Conservation (phyloP, 176 grass and related monocot genomes). For the Carex cristatella region DNA sequence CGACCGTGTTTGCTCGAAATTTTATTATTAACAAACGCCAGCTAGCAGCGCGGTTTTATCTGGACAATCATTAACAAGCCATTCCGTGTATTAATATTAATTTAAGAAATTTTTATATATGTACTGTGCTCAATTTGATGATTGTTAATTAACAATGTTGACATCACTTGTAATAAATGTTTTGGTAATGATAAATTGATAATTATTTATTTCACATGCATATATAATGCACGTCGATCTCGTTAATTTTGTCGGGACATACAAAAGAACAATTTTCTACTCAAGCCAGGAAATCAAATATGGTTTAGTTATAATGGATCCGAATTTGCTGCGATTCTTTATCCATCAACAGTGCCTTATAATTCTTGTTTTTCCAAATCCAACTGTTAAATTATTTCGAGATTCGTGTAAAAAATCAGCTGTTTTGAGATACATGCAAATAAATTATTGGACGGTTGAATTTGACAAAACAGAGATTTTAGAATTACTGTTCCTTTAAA, state of each 20-base stretch:
- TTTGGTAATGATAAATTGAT: not conserved
- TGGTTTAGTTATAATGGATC: too few species aligned
- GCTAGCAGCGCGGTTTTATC: not conserved
- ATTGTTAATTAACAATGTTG: not conserved
- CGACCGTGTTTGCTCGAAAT: not conserved
- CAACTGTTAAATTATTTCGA: too few species aligned
- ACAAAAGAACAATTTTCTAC: not conserved
- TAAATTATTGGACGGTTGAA: too few species aligned
- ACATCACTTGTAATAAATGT: not conserved
- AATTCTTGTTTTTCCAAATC: too few species aligned
- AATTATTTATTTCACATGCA: not conserved
- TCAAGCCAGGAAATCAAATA: not conserved
- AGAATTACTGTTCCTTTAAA: too few species aligned
- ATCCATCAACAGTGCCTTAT: too few species aligned
- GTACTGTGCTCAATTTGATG: not conserved
- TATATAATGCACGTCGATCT: not conserved
- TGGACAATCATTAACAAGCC: not conserved
- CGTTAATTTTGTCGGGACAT: not conserved
- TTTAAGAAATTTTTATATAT: not conserved
- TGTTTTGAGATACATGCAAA: too few species aligned
- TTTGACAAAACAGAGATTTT: too few species aligned
- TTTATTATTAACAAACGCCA: not conserved
- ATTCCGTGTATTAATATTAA: not conserved
- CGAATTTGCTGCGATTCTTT: too few species aligned
- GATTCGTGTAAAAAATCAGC: too few species aligned